Evolutionary conservation across 352 stramenopile species (phyloP), one percentile per base, ranked within the genome.

Genomic region (Globisporangium mamillatum): DNA sequence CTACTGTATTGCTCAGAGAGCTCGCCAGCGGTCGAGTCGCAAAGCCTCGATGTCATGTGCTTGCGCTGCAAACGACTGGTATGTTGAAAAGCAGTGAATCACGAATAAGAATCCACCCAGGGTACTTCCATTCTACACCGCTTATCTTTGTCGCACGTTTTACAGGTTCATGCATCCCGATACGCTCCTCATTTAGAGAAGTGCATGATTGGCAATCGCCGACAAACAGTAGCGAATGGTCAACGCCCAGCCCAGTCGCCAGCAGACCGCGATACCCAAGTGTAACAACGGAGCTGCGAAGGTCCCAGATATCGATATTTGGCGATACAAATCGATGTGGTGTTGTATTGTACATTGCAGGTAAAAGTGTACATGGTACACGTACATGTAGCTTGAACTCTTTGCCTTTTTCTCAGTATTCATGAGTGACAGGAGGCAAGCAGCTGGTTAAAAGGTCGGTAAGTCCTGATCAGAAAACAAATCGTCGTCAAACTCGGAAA

Each of bases 161-260:
- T n/a, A 9, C n/a, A 90, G 75, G 73, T 92, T 24, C 81, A 93
- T 54, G 85, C 85, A 27, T 89, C 85, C 12, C 68, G 85, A 27
- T 93, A 91, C 63, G 88, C 81, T 14, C 77, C 82, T 22, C 85
- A 93, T 67, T 66, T 93, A 12, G 85, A 91, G 55, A 93, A 93
- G 60, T 93, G 85, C 68, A 81, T 90, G 67, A 82, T 74, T 7
- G 82, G 85, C 14, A 84, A 63, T 18, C 65, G 84, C 55, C 76
- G 84, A 10, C 79, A 90, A 54, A 34, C 61, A 38, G n/a, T 54
- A 38, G n/a, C 61, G 27, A 65, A 59, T 52, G 55, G 41, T 14
- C 67, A 64, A 22, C 68, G 67, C 25, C 25, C 32, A 7, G 18
- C 54, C 50, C 27, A 44, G 27, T 29, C 63, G 20, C 16, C 63